Evolutionary conservation across 2,329 filamentous ascomycete species (phyloP), one percentile per base, ranked within the genome.

Genomic region (Alternaria incomplexa): DNA sequence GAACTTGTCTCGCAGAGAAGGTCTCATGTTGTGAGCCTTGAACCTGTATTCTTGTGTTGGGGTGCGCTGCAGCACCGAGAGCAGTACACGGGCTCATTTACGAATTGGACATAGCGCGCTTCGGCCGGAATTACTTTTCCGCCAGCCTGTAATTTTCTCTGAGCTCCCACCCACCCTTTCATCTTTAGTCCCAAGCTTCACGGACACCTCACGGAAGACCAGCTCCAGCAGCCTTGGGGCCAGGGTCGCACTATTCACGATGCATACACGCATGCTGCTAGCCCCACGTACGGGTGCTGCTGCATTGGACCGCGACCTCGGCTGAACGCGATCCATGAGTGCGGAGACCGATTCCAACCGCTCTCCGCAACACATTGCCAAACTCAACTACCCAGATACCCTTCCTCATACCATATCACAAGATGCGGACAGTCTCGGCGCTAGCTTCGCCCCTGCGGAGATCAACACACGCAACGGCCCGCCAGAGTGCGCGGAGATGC

Each of bases 321-420:
- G 77, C 66, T 79, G 73, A 67, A 50, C 55, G 51, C 64, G 61
- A 67, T 58, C 66, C 70, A 69, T 66, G 64, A 63, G 58, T 73
- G 72, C 70, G 75, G 74, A 76, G 75, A 72, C 71, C 71, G 67
- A 67, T 64, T 69, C 68, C 72, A 77, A 71, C 73, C 72, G 69
- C 67, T 62, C 63, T 63, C 61, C 68, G 56, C 68, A 67, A 63
- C 48, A 56, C 63, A 66, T 63, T 63, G 68, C 62, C 58, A 66
- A 56, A 58, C 62, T 58, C 64, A 64, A 66, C 65, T 63, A 58
- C 54, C 58, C 62, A 62, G 53, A 61, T 66, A 69, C 46, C 69
- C 61, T 44, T 30, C 57, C 58, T 61, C 64, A 55, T 58, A 62
- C 59, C 47, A 65, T 46, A 66, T 25, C 45, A 48, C 66, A 76